These are phyloP conservation scores for Senna tora DNA, from an alignment of 306 rosid genomes.

Conservation along the genomic window DNA sequence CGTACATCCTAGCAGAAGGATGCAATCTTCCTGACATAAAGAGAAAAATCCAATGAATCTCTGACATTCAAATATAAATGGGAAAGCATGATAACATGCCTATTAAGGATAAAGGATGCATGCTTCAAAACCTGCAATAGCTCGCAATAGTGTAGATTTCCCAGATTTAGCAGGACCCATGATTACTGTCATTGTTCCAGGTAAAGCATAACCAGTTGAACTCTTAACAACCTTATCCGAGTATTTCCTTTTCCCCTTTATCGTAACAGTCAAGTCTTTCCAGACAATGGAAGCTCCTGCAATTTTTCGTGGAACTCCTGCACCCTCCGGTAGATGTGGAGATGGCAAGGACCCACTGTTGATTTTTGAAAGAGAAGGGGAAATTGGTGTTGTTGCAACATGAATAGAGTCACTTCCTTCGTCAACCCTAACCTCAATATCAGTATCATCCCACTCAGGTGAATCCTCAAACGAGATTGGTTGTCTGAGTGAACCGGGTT, in stretches of 20 bases:
- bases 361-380: constrained; percentile 91
- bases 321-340: constrained; percentile 74
- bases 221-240: constrained; percentile 92
- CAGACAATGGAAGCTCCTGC: constrained; percentile 91
- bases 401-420: constrained; percentile 92
- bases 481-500: constrained; percentile 93
- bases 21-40: constrained; percentile 75
- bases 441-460: constrained; percentile 97
- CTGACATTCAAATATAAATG: constrained; percentile 35
- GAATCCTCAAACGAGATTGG: constrained; percentile 99
- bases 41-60: constrained; percentile 35
- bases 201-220: constrained; percentile 96
- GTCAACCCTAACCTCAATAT: constrained; percentile 75
- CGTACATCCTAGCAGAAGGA: constrained; percentile 81
- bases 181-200: constrained; percentile 93
- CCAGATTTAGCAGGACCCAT: constrained; percentile 99
- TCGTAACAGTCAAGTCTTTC: constrained; percentile 93
- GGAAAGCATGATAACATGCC: constrained; percentile 23
- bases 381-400: constrained; percentile 71
- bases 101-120: constrained; percentile 20
- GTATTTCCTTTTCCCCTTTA: constrained; percentile 93
- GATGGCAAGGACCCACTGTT: constrained; percentile 91
- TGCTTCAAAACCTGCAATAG: constrained; percentile 76
- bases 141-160: constrained; percentile 86
- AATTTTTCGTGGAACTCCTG: constrained; percentile 65